Base-by-base conservation (phyloP, 2,329 filamentous ascomycete genomes). In the Trichoderma oligosporum region DNA sequence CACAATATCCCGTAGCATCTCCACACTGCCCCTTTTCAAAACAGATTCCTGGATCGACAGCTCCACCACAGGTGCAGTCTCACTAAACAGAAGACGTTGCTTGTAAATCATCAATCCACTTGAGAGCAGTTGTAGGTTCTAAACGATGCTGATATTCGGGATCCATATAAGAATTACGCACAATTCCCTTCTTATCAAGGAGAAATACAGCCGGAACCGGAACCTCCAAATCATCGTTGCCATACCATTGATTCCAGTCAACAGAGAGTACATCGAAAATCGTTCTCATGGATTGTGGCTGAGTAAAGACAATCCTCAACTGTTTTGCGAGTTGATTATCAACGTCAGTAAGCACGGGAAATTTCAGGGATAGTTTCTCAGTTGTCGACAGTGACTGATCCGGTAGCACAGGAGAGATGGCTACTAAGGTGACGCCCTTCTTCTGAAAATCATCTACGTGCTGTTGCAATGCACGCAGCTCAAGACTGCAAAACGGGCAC, bases 301-400 rank as follows among this genome's bases (percentile, higher is more conserved):
- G 51, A n/a, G 44, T 39, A 38, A 38, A 54, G 7, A 44, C 39
- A 8, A 54, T 54, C 6, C 51, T 29, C 24, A 54, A 39, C 39
- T 54, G 39, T 7, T 38, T 42, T 16, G 51, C 51, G 29, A 54
- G 36, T 16, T 45, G 44, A 29, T 54, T 54, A 20, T 39, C 29
- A 20, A 54, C 39, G 18, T 54, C 51, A 2, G 51, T 44, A 22
- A 54, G 24, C 9, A 54, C 51, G 16, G 44, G 39, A 27, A 44
- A 54, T 18, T 54, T 54, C n/a, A 54, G 51, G 11, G 42, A 38
- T n/a, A 44, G 42, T 29, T 54, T 54, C 22, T 54, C 51, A 6
- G 51, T 36, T 9, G 51, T 45, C 11, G 39, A 27, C 11, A 54
- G 39, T n/a, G 51, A 54, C 20, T 38, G 24, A 29, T 54, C 36